Percentiles rank a stretch among this genome's conserved stretches.
These are phyloP conservation scores for Naganishia liquefaciens DNA, from an alignment of 1,284 basidiomycete genomes.

Conservation along the genomic window DNA sequence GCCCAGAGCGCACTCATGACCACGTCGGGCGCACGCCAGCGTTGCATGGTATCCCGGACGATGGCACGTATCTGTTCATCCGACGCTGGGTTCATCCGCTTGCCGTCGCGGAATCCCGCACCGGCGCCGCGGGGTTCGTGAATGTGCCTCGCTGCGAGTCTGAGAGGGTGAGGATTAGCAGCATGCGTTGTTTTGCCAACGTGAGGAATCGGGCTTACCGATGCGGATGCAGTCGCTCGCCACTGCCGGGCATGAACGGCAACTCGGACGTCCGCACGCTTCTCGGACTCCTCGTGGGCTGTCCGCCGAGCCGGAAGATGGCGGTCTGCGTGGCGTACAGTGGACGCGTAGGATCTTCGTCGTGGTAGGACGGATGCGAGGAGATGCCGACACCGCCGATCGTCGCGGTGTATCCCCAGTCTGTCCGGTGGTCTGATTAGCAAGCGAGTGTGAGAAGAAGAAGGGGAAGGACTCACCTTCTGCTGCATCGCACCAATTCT, in stretches of 20 bases:
- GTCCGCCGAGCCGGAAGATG: conserved; percentile 58
- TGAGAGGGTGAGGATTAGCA: conserved; percentile 51
- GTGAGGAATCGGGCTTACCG: conserved; percentile 9
- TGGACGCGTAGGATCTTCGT: conserved; percentile 39
- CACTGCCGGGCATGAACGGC: conserved; percentile 50
- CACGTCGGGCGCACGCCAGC: conserved; percentile 56
- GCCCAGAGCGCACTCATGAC: conserved; percentile 72
- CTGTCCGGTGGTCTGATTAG: neutral
- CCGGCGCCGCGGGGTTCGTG: conserved; percentile 53
- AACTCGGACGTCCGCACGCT: conserved; percentile 50
- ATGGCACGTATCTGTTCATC: conserved; percentile 59
- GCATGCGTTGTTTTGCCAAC: neutral
- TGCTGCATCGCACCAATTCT: conserved; percentile 69
- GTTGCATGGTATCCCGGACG: conserved; percentile 61
- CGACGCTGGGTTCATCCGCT: conserved; percentile 55
- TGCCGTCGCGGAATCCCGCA: conserved; percentile 34
- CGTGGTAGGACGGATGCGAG: conserved; percentile 51
- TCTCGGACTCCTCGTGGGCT: conserved; percentile 51
- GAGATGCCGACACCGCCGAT: conserved; percentile 51
- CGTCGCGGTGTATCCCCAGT: conserved; percentile 46
- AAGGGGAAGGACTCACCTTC: conserved; percentile 53
- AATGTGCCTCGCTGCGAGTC: conserved; percentile 59
- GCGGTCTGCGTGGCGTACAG: conserved; percentile 72
- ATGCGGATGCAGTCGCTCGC: conserved; percentile 41
- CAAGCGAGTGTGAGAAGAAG: too few species aligned